phyloP scores from a whole-genome alignment of 2,329 filamentous ascomycete genomes.

The Aspergillus texensis region DNA sequence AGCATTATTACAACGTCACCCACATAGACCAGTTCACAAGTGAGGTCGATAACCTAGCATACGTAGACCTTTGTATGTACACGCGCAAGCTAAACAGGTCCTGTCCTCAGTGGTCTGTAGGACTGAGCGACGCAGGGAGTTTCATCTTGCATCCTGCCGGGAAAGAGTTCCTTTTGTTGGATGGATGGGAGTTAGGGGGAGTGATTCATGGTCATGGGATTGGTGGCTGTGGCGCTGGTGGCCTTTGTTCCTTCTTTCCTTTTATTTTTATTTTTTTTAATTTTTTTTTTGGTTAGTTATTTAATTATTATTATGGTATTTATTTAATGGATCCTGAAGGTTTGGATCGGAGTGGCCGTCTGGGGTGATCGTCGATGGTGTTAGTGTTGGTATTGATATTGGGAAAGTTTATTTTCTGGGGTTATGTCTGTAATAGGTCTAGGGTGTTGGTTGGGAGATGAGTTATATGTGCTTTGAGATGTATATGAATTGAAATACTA shows the following conservation, averaged over 20 bases:
- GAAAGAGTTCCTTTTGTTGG: neutral
- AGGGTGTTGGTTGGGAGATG: neutral
- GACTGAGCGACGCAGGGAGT: neutral
- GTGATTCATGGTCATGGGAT: neutral
- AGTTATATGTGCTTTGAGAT: neutral
- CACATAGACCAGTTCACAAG: neutral
- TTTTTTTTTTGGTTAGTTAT: neutral
- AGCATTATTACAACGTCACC: neutral
- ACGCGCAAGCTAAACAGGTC: neutral
- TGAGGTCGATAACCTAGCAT: neutral
- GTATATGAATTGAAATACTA: neutral
- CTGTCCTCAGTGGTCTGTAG: neutral
- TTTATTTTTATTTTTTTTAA: neutral
- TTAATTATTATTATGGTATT: neutral
- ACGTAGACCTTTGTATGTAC: neutral
- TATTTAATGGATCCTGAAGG: neutral
- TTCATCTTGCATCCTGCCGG: neutral
- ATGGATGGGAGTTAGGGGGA: neutral
- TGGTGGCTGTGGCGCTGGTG: neutral
- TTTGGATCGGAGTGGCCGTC: neutral
- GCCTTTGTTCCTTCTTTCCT: neutral
- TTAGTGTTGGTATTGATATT: neutral
- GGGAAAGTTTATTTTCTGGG: neutral
- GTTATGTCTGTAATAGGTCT: neutral
- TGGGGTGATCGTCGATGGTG: neutral